These are phyloP conservation scores for Thelonectria blattea DNA, from an alignment of 2,329 filamentous ascomycete species.

Conservation along the genomic window DNA sequence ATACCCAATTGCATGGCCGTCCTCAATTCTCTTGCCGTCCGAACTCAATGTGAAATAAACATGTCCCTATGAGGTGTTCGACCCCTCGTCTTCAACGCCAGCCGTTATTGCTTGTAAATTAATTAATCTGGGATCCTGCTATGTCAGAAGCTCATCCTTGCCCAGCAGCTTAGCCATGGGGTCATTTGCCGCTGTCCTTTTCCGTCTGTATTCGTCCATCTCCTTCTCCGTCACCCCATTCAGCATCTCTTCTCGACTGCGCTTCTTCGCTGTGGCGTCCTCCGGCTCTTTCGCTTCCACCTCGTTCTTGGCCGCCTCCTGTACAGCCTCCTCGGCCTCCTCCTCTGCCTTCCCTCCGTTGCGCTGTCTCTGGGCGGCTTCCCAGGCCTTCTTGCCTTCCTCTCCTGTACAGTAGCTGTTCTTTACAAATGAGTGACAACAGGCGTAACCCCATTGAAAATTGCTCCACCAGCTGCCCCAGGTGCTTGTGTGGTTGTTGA, in stretches of 20 bases:
- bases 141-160: slow-evolving; percentile 62
- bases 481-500: slow-evolving; percentile 90
- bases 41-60: slow-evolving; percentile 22
- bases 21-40: slow-evolving; percentile 14
- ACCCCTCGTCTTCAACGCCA: not conserved
- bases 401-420: slow-evolving; percentile 98
- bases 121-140: slow-evolving; percentile 14
- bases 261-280: slow-evolving; percentile 62
- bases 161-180: slow-evolving; percentile 86
- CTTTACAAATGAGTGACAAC: slow-evolving; percentile 91
- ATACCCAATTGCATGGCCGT: slow-evolving; percentile 28
- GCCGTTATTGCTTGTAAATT: not conserved
- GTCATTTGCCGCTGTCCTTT: slow-evolving; percentile 75
- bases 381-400: slow-evolving; percentile 80
- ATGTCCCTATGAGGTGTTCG: not conserved
- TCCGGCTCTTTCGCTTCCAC: slow-evolving; percentile 41
- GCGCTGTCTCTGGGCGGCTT: slow-evolving; percentile 72
- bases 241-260: slow-evolving; percentile 79
- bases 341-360: slow-evolving; percentile 47
- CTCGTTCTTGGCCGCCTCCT: slow-evolving; percentile 31
- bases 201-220: slow-evolving; percentile 83
- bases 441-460: slow-evolving; percentile 95
- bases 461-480: slow-evolving; percentile 98
- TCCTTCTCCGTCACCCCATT: slow-evolving; percentile 81
- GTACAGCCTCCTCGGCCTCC: slow-evolving; percentile 37